Base-by-base conservation (phyloP, 192 early-diverging fungal genomes). In the Podila horticola region DNA sequence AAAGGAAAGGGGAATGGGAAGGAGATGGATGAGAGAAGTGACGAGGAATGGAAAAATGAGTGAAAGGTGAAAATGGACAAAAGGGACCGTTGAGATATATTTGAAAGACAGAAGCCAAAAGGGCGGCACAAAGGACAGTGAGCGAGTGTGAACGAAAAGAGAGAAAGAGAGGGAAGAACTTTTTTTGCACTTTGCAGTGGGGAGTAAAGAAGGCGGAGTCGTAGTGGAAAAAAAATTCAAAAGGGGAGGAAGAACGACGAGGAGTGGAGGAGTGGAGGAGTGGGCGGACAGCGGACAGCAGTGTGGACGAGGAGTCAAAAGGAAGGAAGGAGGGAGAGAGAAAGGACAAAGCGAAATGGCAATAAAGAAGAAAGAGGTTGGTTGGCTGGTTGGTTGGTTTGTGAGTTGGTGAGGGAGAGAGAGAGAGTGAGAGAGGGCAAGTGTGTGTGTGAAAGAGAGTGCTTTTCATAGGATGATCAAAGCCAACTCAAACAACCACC, bases 351-450 rank as follows among this genome's bases (percentile, higher is more conserved):
- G 41, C 0, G 28, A 45, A 45, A 30, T 9, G 6, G 26, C 62
- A 45, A 61, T 31, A 33, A n/a, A 28, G 20, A 61, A 61, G 2
- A 59, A 61, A 38, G 34, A 64, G 34, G 34, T 9, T 64, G 62
- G 34, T 15, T 64, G 41, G 41, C 3, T 11, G 41, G 6, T 41
- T 41, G 10, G 41, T 11, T 41, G 9, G 38, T n/a, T n/a, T n/a
- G n/a, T n/a, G n/a, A n/a, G n/a, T n/a, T n/a, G 38, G 9, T 41
- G 38, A 10, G 38, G 7, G 33, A 7, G 33, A 7, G 33, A 7
- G 1, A 3, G 33, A 7, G 33, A 7, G 33, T 34, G 33, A 34
- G 5, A 34, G 33, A 34, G 7, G 33, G 33, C 0, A n/a, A n/a
- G n/a, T n/a, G n/a, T 34, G 33, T 34, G 33, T 36, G 34, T 36